Evolutionary conservation across 116 monocot species (phyloP).

Genomic region (Posidonia oceanica): DNA sequence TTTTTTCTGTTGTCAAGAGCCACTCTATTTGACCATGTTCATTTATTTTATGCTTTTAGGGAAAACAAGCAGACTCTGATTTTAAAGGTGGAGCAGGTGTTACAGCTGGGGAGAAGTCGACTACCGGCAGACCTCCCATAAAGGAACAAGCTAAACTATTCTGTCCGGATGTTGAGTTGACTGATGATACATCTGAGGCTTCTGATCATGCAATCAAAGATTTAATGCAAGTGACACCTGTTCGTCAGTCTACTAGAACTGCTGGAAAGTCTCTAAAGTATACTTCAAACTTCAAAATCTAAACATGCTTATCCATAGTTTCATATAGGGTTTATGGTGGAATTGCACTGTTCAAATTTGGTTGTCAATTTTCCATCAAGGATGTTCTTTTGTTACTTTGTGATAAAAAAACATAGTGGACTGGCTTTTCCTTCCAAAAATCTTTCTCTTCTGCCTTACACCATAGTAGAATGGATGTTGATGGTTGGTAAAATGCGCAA

Average conservation of each 20-base stretch:
- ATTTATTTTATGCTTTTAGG: slow-evolving; percentile 16
- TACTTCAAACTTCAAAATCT: slow-evolving; percentile 6
- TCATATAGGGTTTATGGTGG: too few relatives aligned
- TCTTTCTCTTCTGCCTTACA: too few relatives aligned
- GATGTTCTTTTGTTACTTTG: too few relatives aligned
- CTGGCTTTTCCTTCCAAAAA: too few relatives aligned
- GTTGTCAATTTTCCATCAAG: too few relatives aligned
- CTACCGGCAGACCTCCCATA: slow-evolving; percentile 16
- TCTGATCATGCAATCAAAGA: slow-evolving; percentile 13
- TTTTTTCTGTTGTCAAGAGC: neutral
- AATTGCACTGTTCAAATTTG: too few relatives aligned
- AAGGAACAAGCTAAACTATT: slow-evolving; percentile 36
- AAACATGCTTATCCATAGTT: neutral
- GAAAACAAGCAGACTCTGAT: slow-evolving; percentile 37
- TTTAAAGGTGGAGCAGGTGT: slow-evolving; percentile 88
- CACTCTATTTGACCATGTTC: neutral
- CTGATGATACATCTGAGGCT: slow-evolving; percentile 33
- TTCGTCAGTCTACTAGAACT: slow-evolving; percentile 73
- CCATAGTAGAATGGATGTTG: too few relatives aligned
- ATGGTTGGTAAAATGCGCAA: too few relatives aligned
- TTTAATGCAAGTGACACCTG: slow-evolving; percentile 30
- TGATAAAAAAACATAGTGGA: too few relatives aligned
- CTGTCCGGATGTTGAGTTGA: slow-evolving; percentile 28
- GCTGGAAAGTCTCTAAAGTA: slow-evolving; percentile 58
- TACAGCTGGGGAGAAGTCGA: slow-evolving; percentile 23